These are phyloP conservation scores for Apiotrichum veenhuisii DNA, from an alignment of 1,284 basidiomycete genomes.

Conservation along the genomic window DNA sequence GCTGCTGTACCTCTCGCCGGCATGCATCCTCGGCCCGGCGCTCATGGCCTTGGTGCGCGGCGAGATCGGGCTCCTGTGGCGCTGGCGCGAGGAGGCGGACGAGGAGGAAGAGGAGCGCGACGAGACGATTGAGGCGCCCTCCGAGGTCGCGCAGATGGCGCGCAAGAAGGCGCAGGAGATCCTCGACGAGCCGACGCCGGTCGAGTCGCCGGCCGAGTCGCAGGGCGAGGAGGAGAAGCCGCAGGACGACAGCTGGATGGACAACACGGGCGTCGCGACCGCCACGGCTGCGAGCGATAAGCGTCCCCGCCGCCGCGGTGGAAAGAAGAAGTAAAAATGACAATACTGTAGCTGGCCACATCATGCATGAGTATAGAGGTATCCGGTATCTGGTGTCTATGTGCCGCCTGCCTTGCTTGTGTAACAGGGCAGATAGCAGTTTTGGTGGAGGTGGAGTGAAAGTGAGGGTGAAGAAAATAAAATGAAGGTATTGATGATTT, in stretches of 20 bases:
- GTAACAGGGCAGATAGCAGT: too few relatives aligned
- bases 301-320: slow-evolving; percentile 11
- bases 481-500: neutral
- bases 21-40: slow-evolving; percentile 53
- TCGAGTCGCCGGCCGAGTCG: neutral
- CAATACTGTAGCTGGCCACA: neutral
- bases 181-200: neutral
- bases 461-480: neutral
- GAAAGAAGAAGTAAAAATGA: slow-evolving; percentile 13
- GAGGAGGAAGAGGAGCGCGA: slow-evolving; percentile 23
- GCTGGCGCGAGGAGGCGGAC: slow-evolving; percentile 34
- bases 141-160: slow-evolving; percentile 35
- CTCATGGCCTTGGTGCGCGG: slow-evolving; percentile 43
- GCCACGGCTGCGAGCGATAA: neutral
- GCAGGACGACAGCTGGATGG: slow-evolving; percentile 47
- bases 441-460: neutral
- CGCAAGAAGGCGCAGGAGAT: slow-evolving; percentile 19
- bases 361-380: slow-evolving; percentile 15
- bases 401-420: neutral
- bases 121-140: slow-evolving; percentile 38
- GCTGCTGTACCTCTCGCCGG: slow-evolving; percentile 72
- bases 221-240: slow-evolving; percentile 2
- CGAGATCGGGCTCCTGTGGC: slow-evolving; percentile 42
- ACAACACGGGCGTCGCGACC: slow-evolving; percentile 5
- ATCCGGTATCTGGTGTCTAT: neutral